Evolutionary conservation across 2,329 filamentous ascomycete genomes (phyloP), one percentile per base, ranked within the genome.

Genomic region (Cladosporium sp.): DNA sequence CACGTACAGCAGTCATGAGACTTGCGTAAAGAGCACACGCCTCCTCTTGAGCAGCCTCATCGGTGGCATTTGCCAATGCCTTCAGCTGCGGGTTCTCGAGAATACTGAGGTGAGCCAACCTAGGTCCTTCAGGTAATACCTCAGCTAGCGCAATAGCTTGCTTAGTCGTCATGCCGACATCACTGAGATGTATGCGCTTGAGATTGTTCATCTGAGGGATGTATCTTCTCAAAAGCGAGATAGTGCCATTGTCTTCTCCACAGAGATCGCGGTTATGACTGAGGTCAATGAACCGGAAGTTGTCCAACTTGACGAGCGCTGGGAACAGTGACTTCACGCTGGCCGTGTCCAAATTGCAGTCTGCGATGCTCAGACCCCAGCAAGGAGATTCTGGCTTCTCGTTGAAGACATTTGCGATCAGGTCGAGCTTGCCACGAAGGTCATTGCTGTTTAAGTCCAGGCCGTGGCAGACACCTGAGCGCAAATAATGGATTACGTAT

Each of bases 21-120:
- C 92, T 96, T 1, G 94, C 92, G 71, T 96, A 97, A 6, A 97
- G 76, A 1, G 94, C 94, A 67, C 90, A 96, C 0, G 94, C 93
- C 74, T 97, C 93, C 74, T 97, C 93, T 72, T 97, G 91, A 1
- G 81, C 82, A 59, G 86, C 86, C 66, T 94, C 90, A 5, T 90
- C 89, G 52, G 82, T 88, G 0, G 91, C 89, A 61, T 85, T 83
- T 5, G 91, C 88, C 22, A 96, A 81, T 49, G 82, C 83, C 20
- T 83, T 79, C 4, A 97, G 77, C 61, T 86, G 82, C 0, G 85
- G 81, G 67, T 99, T 99, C 65, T 94, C 89, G 39, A 96, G 77
- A 3, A 97, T 83, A 68, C 88, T 94, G 63, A 99, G 80, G 74
- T 97, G 93, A 7, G 92, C 92, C 36, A 99, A 80, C 42, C 83